These are phyloP conservation scores for Hamamelis virginiana DNA, from an alignment of 164 flowering plant species.

Conservation along the genomic window DNA sequence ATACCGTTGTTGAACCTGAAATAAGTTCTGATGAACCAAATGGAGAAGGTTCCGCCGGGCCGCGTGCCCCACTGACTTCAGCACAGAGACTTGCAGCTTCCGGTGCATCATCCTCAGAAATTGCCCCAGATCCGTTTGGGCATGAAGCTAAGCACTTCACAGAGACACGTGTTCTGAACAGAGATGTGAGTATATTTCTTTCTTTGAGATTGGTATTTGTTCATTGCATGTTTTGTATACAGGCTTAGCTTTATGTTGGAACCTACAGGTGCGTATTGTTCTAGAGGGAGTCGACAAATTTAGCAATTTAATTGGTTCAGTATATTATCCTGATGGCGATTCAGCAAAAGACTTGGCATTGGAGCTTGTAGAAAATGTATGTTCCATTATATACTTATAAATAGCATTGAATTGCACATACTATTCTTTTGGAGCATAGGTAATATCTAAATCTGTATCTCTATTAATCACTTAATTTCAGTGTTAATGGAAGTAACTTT, in stretches of 20 bases:
- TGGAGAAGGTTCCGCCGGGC: conserved; percentile 62
- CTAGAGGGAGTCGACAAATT: conserved; percentile 93
- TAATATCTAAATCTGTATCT: background rate
- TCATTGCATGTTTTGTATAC: background rate
- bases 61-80: conserved; percentile 68
- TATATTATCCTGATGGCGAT: conserved; percentile 89
- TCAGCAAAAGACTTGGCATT: conserved; percentile 81
- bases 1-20: conserved; percentile 45
- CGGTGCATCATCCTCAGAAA: conserved; percentile 50
- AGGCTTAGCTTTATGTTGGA: conserved; percentile 17
- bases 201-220: background rate
- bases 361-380: conserved; percentile 92
- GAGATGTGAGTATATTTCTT: conserved; percentile 63
- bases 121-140: conserved; percentile 71
- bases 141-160: conserved; percentile 92
- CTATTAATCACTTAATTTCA: background rate
- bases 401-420: background rate
- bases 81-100: conserved; percentile 87
- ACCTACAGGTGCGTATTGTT: conserved; percentile 84
- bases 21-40: conserved; percentile 45
- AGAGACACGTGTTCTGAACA: conserved; percentile 72
- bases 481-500: background rate
- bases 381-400: conserved; percentile 7
- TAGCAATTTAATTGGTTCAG: conserved; percentile 86
- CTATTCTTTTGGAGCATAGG: background rate